phyloP scores from a whole-genome alignment of 441 rosid species.

The Mallotus japonicus region DNA sequence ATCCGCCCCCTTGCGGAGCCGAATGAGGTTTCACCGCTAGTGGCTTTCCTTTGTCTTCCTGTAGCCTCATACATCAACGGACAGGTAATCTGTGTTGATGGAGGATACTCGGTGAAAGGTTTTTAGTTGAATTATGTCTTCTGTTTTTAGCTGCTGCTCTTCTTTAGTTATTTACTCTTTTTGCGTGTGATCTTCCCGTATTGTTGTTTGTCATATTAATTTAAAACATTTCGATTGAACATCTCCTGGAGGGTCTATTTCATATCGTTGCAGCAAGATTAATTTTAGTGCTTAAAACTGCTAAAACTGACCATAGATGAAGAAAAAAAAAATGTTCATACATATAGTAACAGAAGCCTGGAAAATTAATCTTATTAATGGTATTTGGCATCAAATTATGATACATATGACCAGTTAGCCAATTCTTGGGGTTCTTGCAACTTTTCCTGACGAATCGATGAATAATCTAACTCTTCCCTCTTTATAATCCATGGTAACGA shows the following conservation, averaged over 20 bases:
- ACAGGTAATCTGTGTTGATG: slow-evolving; percentile 64
- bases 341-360: too few relatives aligned
- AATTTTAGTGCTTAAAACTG: too few relatives aligned
- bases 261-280: too few relatives aligned
- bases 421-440: slow-evolving; percentile 33
- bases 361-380: too few relatives aligned
- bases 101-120: slow-evolving; percentile 59
- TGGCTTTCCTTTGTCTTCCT: slow-evolving; percentile 67
- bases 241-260: too few relatives aligned
- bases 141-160: not conserved
- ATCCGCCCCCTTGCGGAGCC: slow-evolving; percentile 64
- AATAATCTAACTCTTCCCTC: slow-evolving; percentile 33
- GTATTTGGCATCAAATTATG: too few relatives aligned
- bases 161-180: not conserved
- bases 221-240: not conserved
- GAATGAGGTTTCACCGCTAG: slow-evolving; percentile 62
- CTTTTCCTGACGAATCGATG: slow-evolving; percentile 37
- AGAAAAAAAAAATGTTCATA: too few relatives aligned
- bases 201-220: not conserved
- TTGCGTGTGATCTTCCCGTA: not conserved
- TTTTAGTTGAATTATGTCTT: slow-evolving; percentile 16
- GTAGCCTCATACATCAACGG: slow-evolving; percentile 81
- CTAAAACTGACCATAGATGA: too few relatives aligned
- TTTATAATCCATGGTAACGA: slow-evolving; percentile 42
- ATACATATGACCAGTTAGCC: slow-evolving; percentile 22